Evolutionary conservation across 345 rosid species (phyloP), one percentile per base, ranked within the genome.

Genomic region (Toxicodendron radicans): DNA sequence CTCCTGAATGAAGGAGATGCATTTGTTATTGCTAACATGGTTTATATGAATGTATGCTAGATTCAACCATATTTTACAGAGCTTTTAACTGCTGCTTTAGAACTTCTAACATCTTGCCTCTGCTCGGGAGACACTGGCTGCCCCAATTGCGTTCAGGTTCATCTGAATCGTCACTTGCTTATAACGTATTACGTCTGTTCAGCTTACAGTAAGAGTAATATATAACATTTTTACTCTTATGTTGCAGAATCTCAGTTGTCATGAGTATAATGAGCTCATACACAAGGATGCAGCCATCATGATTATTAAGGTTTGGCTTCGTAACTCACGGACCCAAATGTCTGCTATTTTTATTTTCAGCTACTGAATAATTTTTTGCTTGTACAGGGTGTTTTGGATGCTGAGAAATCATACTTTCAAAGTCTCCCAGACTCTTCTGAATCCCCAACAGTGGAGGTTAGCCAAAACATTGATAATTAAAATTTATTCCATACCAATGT

Each of bases 91-190:
- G 84, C 92, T 24, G 92, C 97, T 77, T 76, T 91, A 79, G 94
- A 92, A 65, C 89, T 95, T 57, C 84, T 92, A 69, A 83, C 85
- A 13, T 83, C 84, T 72, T 90, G 95, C 78, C 70, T 56, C 78
- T 95, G 99, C 84, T 61, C 73, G 16, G 88, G 74, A 58, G 87
- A 85, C 68, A 77, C 76, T 27, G 97, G 97, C 69, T 95, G 99
- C 75, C 99, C 97, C 12, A 87, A 84, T 74, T 95, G 98, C 58
- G 83, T 89, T 80, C 98, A 95, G 86, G 97, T 91, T 58, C 32
- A 81, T 30, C 16, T 60, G 58, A 46, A 20, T 58, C 10, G 16
- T 64, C 30, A 16, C n/a, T 64, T 60, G 9, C 65, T 70, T 33
- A 41, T 30, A n/a, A 48, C 20, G 17, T 43, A 41, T 30, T 16